Evolutionary conservation across 2,329 filamentous ascomycete species (phyloP).

Genomic region (Coniochaeta hoffmannii): DNA sequence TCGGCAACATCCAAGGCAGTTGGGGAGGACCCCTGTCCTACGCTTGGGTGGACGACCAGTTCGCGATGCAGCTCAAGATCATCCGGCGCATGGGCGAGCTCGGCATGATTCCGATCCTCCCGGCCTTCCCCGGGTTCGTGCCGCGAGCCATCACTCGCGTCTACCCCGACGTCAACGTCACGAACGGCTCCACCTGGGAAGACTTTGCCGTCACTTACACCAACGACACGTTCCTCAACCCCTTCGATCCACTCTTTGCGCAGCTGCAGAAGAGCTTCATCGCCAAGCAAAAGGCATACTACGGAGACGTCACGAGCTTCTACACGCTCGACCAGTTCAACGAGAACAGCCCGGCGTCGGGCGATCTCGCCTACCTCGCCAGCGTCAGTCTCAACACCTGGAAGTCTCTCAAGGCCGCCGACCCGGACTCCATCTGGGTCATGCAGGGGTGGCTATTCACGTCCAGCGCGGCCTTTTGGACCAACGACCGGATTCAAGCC

Average conservation of each 20-base stretch:
- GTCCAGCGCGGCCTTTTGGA: slow-evolving; percentile 34
- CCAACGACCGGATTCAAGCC: slow-evolving; percentile 34
- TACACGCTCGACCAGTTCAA: slow-evolving; percentile 48
- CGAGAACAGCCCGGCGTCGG: slow-evolving; percentile 39
- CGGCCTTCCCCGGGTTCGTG: slow-evolving; percentile 43
- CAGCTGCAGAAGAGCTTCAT: slow-evolving; percentile 38
- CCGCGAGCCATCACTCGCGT: slow-evolving; percentile 31
- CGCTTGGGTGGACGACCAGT: slow-evolving; percentile 39
- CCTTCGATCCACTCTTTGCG: slow-evolving; percentile 33
- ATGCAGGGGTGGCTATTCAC: slow-evolving; percentile 46
- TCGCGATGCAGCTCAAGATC: slow-evolving; percentile 39
- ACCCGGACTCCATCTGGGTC: slow-evolving; percentile 41
- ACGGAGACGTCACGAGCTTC: slow-evolving; percentile 38
- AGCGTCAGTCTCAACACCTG: slow-evolving; percentile 34
- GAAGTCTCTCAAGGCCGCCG: slow-evolving; percentile 37
- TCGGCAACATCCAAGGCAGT: slow-evolving; percentile 44
- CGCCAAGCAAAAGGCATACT: slow-evolving; percentile 33
- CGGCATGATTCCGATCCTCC: slow-evolving; percentile 44
- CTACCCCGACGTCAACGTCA: slow-evolving; percentile 32
- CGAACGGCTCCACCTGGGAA: slow-evolving; percentile 35
- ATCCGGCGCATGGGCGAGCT: slow-evolving; percentile 41
- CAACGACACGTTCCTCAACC: slow-evolving; percentile 39
- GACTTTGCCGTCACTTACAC: slow-evolving; percentile 32
- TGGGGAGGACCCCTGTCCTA: slow-evolving; percentile 37
- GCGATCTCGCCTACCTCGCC: slow-evolving; percentile 32